Evolutionary conservation across 1,139 yeast species (phyloP), one percentile per base, ranked within the genome.

Genomic region (Suhomyces coccinellae): DNA sequence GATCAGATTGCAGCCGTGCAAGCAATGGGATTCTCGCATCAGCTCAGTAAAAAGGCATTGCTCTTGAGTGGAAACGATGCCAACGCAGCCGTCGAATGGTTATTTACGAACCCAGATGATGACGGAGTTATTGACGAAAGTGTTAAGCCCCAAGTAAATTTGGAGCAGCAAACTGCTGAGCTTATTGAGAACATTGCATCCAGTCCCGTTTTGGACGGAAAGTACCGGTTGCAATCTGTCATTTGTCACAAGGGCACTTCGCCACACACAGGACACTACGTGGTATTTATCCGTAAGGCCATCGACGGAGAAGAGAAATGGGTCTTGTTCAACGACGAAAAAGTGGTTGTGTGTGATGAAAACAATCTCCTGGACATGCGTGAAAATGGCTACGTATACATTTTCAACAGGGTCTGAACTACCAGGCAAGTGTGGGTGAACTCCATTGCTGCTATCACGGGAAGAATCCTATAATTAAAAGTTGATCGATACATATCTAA

Each of bases 211-310:
- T 33, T 38, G 1, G 37, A 43, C 6, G 59, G 61, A 50, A 57
- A 31, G n/a, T 93, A 87, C 59, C 56, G 59, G 13, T 66, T 93
- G 37, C 76, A 80, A 44, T 87, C 89, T 0, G 87, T 89, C 9
- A 77, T 93, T 17, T 91, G 98, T 60, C 99, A 93, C 64, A 93
- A 93, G 63, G 99, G 99, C 10, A 76, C 85, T 1, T 88, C 97
- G 15, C 88, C 93, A 1, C 97, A 93, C 51, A 89, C 97, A 0
- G 99, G 99, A 0, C 99, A 93, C 63, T 93, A 93, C 62, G 98
- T 95, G 33, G 91, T 86, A 0, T 93, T 87, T 57, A 73, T 90
- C 38, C 79, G 79, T 52, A 54, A 60, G 28, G 45, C 61, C 0
- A 65, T 73, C 1, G 73, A 73, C 5, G 72, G 68, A 1, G 65